Percentiles rank a stretch among this genome's conserved stretches.
Conservation (phyloP, 805 yeast species). For the Teunomyces lycoperdinae region DNA sequence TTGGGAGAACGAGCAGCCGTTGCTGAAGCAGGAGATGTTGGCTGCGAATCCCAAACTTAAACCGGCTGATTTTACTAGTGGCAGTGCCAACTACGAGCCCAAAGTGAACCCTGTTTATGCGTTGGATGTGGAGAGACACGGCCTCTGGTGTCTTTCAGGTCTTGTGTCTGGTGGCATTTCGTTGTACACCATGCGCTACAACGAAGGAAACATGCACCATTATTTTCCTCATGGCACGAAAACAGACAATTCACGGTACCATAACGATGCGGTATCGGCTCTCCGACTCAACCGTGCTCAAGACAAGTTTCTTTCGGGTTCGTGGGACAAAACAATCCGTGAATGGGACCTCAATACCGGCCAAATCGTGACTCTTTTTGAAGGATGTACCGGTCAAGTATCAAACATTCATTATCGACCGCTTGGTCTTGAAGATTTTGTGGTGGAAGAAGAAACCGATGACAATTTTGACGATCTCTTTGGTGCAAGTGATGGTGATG, state of each 20-base stretch:
- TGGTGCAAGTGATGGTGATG: conserved; percentile 43
- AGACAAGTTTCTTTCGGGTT: conserved; percentile 68
- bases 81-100: conserved; percentile 51
- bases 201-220: conserved; percentile 78
- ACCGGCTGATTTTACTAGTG: conserved; percentile 32
- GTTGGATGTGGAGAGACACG: conserved; percentile 77
- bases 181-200: conserved; percentile 75
- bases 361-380: conserved; percentile 42
- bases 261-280: conserved; percentile 72
- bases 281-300: conserved; percentile 62
- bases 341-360: conserved; percentile 90
- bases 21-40: conserved; percentile 40
- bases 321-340: conserved; percentile 82
- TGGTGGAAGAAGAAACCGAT: conserved; percentile 21
- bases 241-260: conserved; percentile 40
- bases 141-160: conserved; percentile 83
- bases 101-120: conserved; percentile 82
- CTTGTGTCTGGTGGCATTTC: conserved; percentile 82
- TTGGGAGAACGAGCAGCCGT: conserved; percentile 97
- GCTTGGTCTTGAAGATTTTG: conserved; percentile 44
- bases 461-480: conserved; percentile 47
- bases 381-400: conserved; percentile 71
- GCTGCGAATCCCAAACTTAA: conserved; percentile 39
- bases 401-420: conserved; percentile 76
- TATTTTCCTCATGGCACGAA: conserved; percentile 50